These are phyloP conservation scores for Boletales sp. DNA, from an alignment of 768 basidiomycete species.

Conservation along the genomic window DNA sequence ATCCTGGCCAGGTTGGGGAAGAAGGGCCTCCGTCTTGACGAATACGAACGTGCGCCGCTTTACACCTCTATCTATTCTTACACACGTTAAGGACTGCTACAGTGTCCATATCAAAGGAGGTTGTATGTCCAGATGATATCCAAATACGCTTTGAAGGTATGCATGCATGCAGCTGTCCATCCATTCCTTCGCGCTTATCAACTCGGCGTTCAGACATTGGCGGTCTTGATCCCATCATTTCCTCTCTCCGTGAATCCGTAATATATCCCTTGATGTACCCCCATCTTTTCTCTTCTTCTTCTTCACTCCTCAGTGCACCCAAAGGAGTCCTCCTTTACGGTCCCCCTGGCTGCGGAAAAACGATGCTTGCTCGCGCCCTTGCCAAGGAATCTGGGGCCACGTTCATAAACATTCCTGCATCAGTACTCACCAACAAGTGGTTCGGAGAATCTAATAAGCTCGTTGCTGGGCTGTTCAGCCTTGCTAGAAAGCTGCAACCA, in stretches of 20 bases:
- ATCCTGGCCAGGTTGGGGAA: constrained; percentile 70
- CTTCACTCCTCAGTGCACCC: constrained; percentile 82
- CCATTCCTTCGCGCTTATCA: not conserved
- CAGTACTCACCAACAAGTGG: constrained; percentile 77
- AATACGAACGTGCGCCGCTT: constrained; percentile 75
- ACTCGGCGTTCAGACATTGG: constrained; percentile 64
- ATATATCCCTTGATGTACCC: constrained; percentile 95
- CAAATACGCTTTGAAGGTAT: constrained; percentile 67
- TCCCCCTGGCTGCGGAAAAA: constrained; percentile 98
- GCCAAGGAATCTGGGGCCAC: constrained; percentile 97
- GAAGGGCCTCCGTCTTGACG: constrained; percentile 71
- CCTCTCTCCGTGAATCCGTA: constrained; percentile 88
- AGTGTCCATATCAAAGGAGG: constrained; percentile 88
- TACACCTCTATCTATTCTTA: not conserved
- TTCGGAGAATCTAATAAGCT: constrained; percentile 93
- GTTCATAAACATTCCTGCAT: constrained; percentile 85
- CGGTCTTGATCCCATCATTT: constrained; percentile 87
- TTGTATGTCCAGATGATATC: constrained; percentile 92
- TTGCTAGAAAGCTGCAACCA: constrained; percentile 91
- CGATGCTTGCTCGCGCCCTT: constrained; percentile 97
- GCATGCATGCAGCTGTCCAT: constrained; percentile 10
- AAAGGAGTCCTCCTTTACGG: constrained; percentile 96
- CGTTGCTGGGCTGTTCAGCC: constrained; percentile 89
- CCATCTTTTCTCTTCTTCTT: constrained; percentile 76
- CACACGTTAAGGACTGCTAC: not conserved